Conservation (phyloP, 1,284 basidiomycete genomes). For the Ceratobasidium papillatum region DNA sequence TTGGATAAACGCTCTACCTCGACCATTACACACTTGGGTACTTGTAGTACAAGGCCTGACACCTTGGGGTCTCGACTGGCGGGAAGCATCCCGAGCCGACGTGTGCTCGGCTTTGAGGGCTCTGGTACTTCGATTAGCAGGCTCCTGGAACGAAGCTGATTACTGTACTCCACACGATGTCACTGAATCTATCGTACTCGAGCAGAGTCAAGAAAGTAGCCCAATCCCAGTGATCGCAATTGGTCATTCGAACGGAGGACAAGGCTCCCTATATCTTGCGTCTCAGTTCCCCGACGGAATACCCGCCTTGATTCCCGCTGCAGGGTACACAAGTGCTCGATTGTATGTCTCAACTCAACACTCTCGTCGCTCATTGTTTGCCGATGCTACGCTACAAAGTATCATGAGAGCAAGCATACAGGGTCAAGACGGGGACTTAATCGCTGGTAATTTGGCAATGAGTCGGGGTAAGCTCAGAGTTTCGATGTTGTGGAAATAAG, state of each 20-base stretch:
- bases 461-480: constrained; percentile 5
- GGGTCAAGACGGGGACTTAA: constrained; percentile 43
- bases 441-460: constrained; percentile 41
- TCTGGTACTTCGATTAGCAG: constrained; percentile 50
- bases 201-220: neutral
- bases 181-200: neutral
- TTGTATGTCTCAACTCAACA: constrained; percentile 40
- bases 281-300: constrained; percentile 72
- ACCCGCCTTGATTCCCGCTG: constrained; percentile 41
- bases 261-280: constrained; percentile 85
- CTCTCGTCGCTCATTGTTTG: constrained; percentile 40
- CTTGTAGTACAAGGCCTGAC: constrained; percentile 77
- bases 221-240: constrained; percentile 65
- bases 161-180: constrained; percentile 28
- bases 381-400: constrained; percentile 38
- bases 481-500: neutral
- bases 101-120: constrained; percentile 64
- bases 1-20: constrained; percentile 68
- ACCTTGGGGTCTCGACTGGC: constrained; percentile 87
- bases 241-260: constrained; percentile 94
- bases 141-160: constrained; percentile 17
- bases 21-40: constrained; percentile 69
- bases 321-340: constrained; percentile 42
- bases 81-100: constrained; percentile 73
- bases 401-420: constrained; percentile 41